Conservation (phyloP, 176 grass and related monocot species). For the Avena sativa region DNA sequence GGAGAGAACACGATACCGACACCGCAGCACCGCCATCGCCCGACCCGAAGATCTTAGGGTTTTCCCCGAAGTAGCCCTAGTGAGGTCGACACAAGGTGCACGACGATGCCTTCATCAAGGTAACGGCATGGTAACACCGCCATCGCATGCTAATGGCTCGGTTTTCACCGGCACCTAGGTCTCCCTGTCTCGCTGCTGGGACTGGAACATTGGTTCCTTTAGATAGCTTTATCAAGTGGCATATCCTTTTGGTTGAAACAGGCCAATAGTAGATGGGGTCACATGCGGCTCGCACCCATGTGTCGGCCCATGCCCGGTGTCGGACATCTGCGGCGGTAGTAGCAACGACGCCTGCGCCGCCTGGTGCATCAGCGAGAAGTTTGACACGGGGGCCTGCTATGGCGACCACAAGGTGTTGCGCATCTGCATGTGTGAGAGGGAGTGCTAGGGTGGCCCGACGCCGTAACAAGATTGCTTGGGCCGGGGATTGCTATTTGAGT, state of each 20-base stretch:
- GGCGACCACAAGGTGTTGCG: not conserved
- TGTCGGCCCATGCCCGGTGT: not conserved
- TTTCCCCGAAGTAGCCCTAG: too few relatives aligned
- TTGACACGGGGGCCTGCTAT: conserved; percentile 15
- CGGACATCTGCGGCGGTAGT: not conserved
- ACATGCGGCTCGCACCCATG: not conserved
- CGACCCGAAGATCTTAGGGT: too few relatives aligned
- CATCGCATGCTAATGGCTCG: too few relatives aligned
- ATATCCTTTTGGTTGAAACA: not conserved
- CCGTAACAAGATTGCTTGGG: not conserved
- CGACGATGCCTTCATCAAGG: too few relatives aligned
- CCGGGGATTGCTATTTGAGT: too few relatives aligned
- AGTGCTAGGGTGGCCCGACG: not conserved
- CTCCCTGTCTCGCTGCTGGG: too few relatives aligned
- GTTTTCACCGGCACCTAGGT: too few relatives aligned
- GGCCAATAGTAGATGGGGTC: not conserved
- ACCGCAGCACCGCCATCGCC: too few relatives aligned
- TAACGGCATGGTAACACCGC: too few relatives aligned
- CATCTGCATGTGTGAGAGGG: not conserved
- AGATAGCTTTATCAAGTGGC: not conserved
- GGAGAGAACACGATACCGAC: too few relatives aligned
- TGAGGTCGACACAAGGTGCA: too few relatives aligned
- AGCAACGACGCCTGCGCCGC: conserved; percentile 8
- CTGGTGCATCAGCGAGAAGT: conserved; percentile 25
- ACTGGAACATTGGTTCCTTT: not conserved